Percentiles rank a stretch among this genome's conserved stretches.
Conservation (phyloP, 768 basidiomycete species). For the Epithele typhae region DNA sequence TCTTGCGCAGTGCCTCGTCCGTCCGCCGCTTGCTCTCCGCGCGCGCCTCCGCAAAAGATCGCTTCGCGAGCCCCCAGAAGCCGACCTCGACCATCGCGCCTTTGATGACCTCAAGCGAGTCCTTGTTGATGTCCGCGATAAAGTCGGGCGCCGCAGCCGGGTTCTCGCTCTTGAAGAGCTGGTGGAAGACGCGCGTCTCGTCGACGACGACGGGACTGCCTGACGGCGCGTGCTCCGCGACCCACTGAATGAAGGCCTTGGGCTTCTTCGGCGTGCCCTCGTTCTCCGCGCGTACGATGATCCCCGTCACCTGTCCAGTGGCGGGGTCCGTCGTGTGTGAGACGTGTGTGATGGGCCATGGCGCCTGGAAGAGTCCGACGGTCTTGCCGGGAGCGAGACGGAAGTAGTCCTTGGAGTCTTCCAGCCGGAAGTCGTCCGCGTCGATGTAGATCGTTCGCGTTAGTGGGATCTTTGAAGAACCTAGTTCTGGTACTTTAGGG, state of each 20-base stretch:
- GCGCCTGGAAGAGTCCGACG: constrained; percentile 93
- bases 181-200: constrained; percentile 90
- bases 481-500: constrained; percentile 88
- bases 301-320: constrained; percentile 72
- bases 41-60: constrained; percentile 57
- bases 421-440: constrained; percentile 84
- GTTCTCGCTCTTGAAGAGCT: constrained; percentile 91
- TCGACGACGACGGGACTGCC: constrained; percentile 81
- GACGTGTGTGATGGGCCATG: constrained; percentile 89
- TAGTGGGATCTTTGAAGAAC: constrained; percentile 77
- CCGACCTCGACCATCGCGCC: constrained; percentile 86
- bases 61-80: constrained; percentile 80
- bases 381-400: constrained; percentile 96
- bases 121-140: constrained; percentile 74
- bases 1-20: constrained; percentile 53
- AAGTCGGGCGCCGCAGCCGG: constrained; percentile 74
- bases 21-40: constrained; percentile 61
- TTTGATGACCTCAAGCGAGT: constrained; percentile 76
- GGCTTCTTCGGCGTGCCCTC: constrained; percentile 63
- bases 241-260: constrained; percentile 97
- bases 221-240: constrained; percentile 75
- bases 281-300: constrained; percentile 77
- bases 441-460: constrained; percentile 91
- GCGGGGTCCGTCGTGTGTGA: constrained; percentile 74
- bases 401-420: constrained; percentile 95